These are phyloP conservation scores for Aureobasidium sp. DNA, from an alignment of 2,329 filamentous ascomycete genomes.

Conservation along the genomic window DNA sequence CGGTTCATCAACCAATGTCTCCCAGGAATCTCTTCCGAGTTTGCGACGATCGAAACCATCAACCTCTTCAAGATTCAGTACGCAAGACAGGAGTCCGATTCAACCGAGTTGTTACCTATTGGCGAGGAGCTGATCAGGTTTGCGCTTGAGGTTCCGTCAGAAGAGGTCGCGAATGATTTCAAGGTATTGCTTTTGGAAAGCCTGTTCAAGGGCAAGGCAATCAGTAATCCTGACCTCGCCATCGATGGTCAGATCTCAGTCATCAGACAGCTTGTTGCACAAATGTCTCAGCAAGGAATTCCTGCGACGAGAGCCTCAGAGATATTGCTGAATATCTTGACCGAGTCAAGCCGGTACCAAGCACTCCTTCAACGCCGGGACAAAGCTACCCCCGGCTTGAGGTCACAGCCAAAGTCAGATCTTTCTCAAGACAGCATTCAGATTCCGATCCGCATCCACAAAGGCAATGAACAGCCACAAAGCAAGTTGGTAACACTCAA, in stretches of 20 bases:
- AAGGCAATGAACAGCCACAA: background rate
- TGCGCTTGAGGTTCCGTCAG: background rate
- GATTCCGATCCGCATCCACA: constrained; percentile 4
- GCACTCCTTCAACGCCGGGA: background rate
- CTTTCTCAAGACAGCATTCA: background rate
- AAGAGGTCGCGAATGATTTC: background rate
- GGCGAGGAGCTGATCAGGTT: background rate
- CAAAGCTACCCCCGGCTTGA: background rate
- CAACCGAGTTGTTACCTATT: background rate
- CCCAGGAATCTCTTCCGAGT: constrained; percentile 49
- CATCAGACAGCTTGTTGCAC: constrained; percentile 64
- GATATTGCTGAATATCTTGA: background rate
- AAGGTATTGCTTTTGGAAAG: background rate
- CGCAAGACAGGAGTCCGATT: background rate
- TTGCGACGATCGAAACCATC: constrained; percentile 44
- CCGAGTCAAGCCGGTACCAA: background rate
- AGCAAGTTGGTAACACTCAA: background rate
- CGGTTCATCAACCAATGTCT: constrained; percentile 50
- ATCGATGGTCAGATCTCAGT: constrained; percentile 43
- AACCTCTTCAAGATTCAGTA: background rate
- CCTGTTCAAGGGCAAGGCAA: constrained; percentile 2
- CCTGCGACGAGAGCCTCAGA: background rate
- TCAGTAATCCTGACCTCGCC: background rate
- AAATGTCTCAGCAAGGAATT: constrained; percentile 30
- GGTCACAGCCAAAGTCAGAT: too few relatives aligned